Evolutionary conservation across 306 rosid species (phyloP), one percentile per base, ranked within the genome.

Genomic region (Luffa aegyptiaca): DNA sequence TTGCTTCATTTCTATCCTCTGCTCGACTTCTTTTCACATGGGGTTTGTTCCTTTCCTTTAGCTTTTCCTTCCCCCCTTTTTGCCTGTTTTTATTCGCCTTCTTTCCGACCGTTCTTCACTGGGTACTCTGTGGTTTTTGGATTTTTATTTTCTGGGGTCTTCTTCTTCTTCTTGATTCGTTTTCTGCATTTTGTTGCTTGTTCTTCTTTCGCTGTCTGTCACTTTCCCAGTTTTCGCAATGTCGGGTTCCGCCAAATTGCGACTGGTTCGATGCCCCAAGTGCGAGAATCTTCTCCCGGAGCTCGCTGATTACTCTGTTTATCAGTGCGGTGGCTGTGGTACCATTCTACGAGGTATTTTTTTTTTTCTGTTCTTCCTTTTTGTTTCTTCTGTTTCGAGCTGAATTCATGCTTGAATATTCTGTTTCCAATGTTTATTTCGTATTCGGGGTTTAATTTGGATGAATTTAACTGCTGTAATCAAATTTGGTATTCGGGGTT

Each of bases 221-320:
- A 63, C 79, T 41, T 75, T 44, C 64, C 35, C 80, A 20, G 26
- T 77, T 62, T 79, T 57, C 46, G 16, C 87, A 73, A 96, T 96
- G 99, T 88, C 86, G 86, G 98, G 90, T 65, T 85, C 93, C 0
- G 75, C 85, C 4, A 93, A 86, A 83, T 78, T 91, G 39, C 83
- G 97, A 18, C 56, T 96, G 86, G 98, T 91, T 80, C 77, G 92
- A 84, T 96, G 99, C 86, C 99, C 99, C 44, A 93, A 90, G 84
- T 96, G 99, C 75, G 97, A 90, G 86, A 93, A 96, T 86, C 91
- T 96, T 75, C 97, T 96, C 77, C 94, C 97, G 2, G 99, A 93
- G 88, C 92, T 89, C 6, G 88, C 93, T 42, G 93, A 90, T 86
- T 93, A 93, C 83, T 83, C 99, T 81, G 90, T 91, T 53, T 96